Base-by-base conservation (phyloP, 192 early-diverging fungal genomes). In the Coemansia sp. region DNA sequence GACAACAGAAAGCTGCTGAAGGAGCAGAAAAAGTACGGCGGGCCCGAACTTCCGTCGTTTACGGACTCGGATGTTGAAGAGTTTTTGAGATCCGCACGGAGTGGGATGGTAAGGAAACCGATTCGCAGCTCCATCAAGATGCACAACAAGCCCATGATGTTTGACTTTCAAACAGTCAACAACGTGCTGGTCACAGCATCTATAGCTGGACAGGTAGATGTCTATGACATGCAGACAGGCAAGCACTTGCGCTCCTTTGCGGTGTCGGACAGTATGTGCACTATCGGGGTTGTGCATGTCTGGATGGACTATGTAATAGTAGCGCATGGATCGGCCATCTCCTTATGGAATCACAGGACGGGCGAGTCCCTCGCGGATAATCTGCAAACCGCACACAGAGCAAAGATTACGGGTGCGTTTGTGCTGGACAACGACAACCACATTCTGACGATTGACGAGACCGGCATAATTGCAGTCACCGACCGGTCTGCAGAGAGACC, bases 251-350 rank as follows among this genome's bases (percentile, higher is more conserved):
- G 72, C 52, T 69, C 63, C 11, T 54, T 78, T 2, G 32, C 42
- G 39, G n/a, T 73, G 18, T 43, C 21, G n/a, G 54, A 44, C 13
- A 37, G 40, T 8, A 21, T 56, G 0, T 60, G 70, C 39, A 48
- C 61, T 8, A 73, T 83, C 16, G 70, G 69, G 12, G 64, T 65
- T 6, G 7, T 77, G 49, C 75, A 79, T 43, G 76, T 75, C 63
- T 83, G 81, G 81, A 18, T 77, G 64, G 73, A 83, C 44, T 83
- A 58, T 26, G 64, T 83, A 9, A 69, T 83, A 1, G 76, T 72
- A 9, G 77, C 72, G 6, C 76, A 77, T 41, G 81, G 72, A 12
- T 52, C 69, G 67, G 47, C 49, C 9, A 61, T 83, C 23, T 60
- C 81, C 4, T 49, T 83, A 61, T 79, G 73, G 76, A 79, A 79